A percentile compares a stretch with the other conserved stretches of the same genome.
These are phyloP conservation scores for Neurospora terricola DNA, from an alignment of 495 filamentous ascomycete genomes.

Conservation along the genomic window DNA sequence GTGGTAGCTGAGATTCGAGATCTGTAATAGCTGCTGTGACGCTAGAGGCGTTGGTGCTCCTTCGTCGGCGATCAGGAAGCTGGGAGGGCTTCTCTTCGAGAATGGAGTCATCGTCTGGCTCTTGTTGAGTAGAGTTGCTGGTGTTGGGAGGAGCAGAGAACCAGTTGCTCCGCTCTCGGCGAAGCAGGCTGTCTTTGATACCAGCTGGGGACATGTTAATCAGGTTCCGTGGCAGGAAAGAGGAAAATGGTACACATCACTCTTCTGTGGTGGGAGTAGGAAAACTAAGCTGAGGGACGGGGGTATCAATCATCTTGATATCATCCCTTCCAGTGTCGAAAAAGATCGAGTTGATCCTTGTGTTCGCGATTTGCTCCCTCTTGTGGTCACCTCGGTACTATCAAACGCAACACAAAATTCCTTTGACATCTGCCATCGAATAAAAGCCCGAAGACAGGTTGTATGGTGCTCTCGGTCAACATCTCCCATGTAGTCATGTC, in stretches of 20 bases:
- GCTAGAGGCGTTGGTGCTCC: background rate
- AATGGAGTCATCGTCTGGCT: background rate
- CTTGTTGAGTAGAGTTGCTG: background rate
- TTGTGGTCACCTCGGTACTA: background rate
- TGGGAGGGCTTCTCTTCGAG: background rate
- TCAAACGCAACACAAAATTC: background rate
- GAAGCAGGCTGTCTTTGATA: background rate
- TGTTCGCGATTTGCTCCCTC: background rate
- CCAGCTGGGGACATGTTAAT: background rate
- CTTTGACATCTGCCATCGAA: background rate
- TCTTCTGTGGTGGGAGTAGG: background rate
- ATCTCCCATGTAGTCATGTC: background rate
- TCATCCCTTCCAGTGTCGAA: background rate
- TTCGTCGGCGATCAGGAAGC: background rate
- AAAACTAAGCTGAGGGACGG: background rate
- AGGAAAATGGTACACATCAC: background rate
- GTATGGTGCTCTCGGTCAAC: background rate
- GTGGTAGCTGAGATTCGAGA: background rate
- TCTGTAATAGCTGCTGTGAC: background rate
- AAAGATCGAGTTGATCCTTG: background rate
- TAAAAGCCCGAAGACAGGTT: background rate
- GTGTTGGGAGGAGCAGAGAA: background rate
- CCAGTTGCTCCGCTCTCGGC: background rate
- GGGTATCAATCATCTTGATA: background rate
- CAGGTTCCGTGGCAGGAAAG: background rate